Evolutionary conservation across 2,329 filamentous ascomycete species (phyloP).

Genomic region (Chrysoporthe austroafricana): DNA sequence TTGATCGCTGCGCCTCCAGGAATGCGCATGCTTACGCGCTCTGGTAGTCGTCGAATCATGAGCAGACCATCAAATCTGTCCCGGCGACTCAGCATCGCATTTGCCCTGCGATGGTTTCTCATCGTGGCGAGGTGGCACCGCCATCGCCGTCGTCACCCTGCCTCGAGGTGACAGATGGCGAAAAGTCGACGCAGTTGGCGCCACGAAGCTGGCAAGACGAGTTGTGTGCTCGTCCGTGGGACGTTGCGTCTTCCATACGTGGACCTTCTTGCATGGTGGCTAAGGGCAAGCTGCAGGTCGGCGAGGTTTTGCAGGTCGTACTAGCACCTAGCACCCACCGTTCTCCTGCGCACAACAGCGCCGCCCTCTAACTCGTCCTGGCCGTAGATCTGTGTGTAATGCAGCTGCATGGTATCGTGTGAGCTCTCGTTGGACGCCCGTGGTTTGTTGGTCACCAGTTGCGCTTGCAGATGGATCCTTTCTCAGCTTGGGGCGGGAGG

Average conservation of each 20-base stretch:
- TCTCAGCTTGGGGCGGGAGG: not conserved
- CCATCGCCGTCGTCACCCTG: slow-evolving; percentile 12
- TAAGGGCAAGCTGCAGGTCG: slow-evolving; percentile 10
- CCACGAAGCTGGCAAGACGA: slow-evolving; percentile 10
- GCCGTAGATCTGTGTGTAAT: not conserved
- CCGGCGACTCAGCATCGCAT: not conserved
- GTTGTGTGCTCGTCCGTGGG: slow-evolving; percentile 12
- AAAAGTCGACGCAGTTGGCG: slow-evolving; percentile 2
- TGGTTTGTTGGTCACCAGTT: not conserved
- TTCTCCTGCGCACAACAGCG: not conserved
- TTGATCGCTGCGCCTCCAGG: not conserved
- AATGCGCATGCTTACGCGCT: not conserved
- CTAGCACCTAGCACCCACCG: not conserved
- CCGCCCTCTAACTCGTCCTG: slow-evolving; percentile 1
- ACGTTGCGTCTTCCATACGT: slow-evolving; percentile 13
- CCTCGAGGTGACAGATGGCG: slow-evolving; percentile 11
- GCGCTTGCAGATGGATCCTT: slow-evolving; percentile 6
- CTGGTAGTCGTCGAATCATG: not conserved
- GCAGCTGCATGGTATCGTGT: slow-evolving; percentile 10
- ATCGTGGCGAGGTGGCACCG: slow-evolving; percentile 6
- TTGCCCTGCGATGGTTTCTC: not conserved
- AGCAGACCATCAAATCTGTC: not conserved
- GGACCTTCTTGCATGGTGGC: slow-evolving; percentile 2
- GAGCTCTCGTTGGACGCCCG: not conserved
- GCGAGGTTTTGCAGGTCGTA: not conserved